phyloP scores from a whole-genome alignment of 164 flowering plant genomes.

The Liquidambar formosana region DNA sequence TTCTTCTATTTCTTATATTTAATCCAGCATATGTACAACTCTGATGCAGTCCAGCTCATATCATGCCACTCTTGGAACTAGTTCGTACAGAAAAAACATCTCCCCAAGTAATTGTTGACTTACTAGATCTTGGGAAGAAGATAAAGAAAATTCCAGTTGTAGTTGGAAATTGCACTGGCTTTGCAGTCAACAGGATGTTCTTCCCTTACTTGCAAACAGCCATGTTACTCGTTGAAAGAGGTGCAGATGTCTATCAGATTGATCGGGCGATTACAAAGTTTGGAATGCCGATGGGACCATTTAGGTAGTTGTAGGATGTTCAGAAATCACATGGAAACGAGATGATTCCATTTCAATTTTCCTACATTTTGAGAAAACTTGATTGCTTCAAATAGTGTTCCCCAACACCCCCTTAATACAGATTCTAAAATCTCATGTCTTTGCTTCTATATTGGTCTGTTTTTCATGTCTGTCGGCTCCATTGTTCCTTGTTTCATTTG shows the following conservation, averaged over 20 bases:
- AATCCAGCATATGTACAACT: slow-evolving; percentile 7
- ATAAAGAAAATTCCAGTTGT: slow-evolving; percentile 86
- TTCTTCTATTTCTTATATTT: no score
- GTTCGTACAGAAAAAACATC: slow-evolving; percentile 82
- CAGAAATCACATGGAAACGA: no score
- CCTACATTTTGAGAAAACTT: no score
- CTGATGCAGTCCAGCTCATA: slow-evolving; percentile 82
- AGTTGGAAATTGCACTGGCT: slow-evolving; percentile 94
- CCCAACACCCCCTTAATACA: no score
- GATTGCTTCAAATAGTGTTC: no score
- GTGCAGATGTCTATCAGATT: slow-evolving; percentile 72
- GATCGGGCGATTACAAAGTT: slow-evolving; percentile 77
- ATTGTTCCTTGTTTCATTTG: slow-evolving; percentile 12
- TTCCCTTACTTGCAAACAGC: slow-evolving; percentile 91
- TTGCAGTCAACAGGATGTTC: slow-evolving; percentile 94
- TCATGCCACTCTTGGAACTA: slow-evolving; percentile 94
- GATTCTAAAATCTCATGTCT: background rate
- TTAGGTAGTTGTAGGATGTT: slow-evolving; percentile 46
- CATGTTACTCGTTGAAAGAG: slow-evolving; percentile 70
- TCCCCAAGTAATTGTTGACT: slow-evolving; percentile 87
- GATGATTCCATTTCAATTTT: no score
- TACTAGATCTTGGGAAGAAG: slow-evolving; percentile 76
- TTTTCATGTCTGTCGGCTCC: background rate
- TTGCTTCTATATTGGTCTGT: slow-evolving; percentile 2
- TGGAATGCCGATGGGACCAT: slow-evolving; percentile 99